These are phyloP conservation scores for Corymbia maculata DNA, from an alignment of 345 rosid genomes.

Conservation along the genomic window DNA sequence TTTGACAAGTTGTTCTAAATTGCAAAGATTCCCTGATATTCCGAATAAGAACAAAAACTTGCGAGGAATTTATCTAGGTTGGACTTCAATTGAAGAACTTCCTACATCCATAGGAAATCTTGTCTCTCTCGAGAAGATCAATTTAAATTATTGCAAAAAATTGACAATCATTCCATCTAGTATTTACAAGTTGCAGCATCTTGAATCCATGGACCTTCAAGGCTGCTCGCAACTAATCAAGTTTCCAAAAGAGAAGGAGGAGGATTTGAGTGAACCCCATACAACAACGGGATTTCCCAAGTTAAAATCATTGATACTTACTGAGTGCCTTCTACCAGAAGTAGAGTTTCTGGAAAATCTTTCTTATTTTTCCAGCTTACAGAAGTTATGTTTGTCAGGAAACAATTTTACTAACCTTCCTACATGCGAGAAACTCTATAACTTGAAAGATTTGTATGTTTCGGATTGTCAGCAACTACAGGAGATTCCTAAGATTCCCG, in stretches of 20 bases:
- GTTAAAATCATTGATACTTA: rapidly evolving
- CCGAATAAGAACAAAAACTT: neutral
- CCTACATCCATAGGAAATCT: neutral
- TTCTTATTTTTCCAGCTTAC: neutral
- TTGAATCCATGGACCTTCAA: rapidly evolving
- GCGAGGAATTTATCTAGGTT: rapidly evolving
- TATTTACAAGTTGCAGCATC: neutral
- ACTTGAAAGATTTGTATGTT: rapidly evolving
- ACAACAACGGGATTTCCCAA: rapidly evolving
- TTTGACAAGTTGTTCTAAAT: neutral
- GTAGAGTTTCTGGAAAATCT: neutral
- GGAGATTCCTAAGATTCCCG: neutral
- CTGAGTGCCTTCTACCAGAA: rapidly evolving
- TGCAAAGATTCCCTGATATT: neutral
- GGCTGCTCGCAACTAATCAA: neutral
- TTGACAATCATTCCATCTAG: neutral
- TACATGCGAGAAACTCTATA: neutral
- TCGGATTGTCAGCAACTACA: rapidly evolving
- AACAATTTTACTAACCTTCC: neutral
- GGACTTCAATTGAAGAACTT: neutral
- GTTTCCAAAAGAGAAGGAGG: neutral
- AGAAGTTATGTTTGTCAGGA: rapidly evolving
- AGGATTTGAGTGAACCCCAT: neutral
- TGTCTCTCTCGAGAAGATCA: neutral
- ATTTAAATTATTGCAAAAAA: rapidly evolving